Evolutionary conservation across 352 stramenopile genomes (phyloP), one percentile per base, ranked within the genome.

Genomic region (Phytophthora idaei): DNA sequence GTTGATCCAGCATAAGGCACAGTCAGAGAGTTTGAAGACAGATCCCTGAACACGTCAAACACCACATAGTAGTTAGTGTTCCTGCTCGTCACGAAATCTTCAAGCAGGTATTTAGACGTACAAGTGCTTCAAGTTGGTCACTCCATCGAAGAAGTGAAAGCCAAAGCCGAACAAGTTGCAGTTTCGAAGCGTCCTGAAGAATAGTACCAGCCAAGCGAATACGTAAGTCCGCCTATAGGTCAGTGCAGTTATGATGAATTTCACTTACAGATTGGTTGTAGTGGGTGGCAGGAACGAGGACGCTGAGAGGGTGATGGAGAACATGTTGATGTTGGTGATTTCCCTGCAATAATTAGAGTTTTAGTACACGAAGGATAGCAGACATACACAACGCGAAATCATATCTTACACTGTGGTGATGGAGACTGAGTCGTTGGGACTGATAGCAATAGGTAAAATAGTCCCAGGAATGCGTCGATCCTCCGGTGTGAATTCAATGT

Each of bases 121-220:
- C 77, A 85, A 52, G 27, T 71, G 55, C 29, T 70, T 50, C 4
- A 85, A 21, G 1, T 63, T 67, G 34, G 46, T 64, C 17, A 80
- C 49, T 47, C 57, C 64, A 9, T 73, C 58, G 34, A 77, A 69
- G 32, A 87, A 83, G 34, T 78, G 57, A 27, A 69, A 74, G 2
- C 68, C 67, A n/a, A 81, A 76, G 10, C 53, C 67, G 25, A 52
- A 57, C 29, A 87, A 37, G 50, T 77, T 83, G 64, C 74, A 85
- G 49, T 80, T 83, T 27, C 71, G 61, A 37, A 87, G 51, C 1
- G 71, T 78, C 5, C 76, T 85, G 39, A 8, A 47, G 34, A 39
- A 69, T 27, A 11, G 11, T 29, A n/a, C 52, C 11, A 27, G 10
- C 2, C 12, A 45, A 36, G 27, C 2, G 10, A 53, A n/a, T 1